Evolutionary conservation across 768 basidiomycete species (phyloP), one percentile per base, ranked within the genome.

Genomic region (Suillus luteus): DNA sequence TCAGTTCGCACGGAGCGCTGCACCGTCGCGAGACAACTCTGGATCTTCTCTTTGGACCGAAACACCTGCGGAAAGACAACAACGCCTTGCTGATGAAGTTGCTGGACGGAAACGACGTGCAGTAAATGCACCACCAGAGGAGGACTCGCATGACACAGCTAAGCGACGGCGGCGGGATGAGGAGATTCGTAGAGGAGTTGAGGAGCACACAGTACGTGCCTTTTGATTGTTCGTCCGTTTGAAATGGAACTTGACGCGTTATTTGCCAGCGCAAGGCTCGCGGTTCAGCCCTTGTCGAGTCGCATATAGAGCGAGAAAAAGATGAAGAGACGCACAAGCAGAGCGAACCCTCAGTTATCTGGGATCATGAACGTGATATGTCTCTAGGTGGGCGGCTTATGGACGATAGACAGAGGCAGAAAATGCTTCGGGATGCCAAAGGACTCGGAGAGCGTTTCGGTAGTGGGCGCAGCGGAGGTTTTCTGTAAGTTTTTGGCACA

Each of bases 311-410:
- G 63, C 77, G 62, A 68, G 40, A 58, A 58, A 58, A 58, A 41
- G 77, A 70, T 67, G 71, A 61, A 67, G 78, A 74, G 70, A 71
- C 73, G 76, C 77, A 68, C n/a, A 66, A 80, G 17, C 80, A 86
- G 33, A 85, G 86, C 38, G 84, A 85, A 38, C 78, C 83, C 0
- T 78, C 85, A 0, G 88, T 72, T 0, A 93, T 98, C 33, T 99
- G 96, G 96, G 96, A 99, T 69, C 94, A 93, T 70, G 80, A 86
- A 41, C 82, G 95, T 35, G 94, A 96, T 75, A 97, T 99, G 95
- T 84, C 84, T 2, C 69, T 96, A 4, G 88, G 89, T 1, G 96
- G 96, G 15, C 80, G 92, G 58, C 80, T 97, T 37, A 91, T 99
- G 92, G 95, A 93, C 70, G 96, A 97, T 64, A 83, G 81, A 52